Evolutionary conservation across 306 rosid genomes (phyloP), one percentile per base, ranked within the genome.

Genomic region (Castanea mollissima): DNA sequence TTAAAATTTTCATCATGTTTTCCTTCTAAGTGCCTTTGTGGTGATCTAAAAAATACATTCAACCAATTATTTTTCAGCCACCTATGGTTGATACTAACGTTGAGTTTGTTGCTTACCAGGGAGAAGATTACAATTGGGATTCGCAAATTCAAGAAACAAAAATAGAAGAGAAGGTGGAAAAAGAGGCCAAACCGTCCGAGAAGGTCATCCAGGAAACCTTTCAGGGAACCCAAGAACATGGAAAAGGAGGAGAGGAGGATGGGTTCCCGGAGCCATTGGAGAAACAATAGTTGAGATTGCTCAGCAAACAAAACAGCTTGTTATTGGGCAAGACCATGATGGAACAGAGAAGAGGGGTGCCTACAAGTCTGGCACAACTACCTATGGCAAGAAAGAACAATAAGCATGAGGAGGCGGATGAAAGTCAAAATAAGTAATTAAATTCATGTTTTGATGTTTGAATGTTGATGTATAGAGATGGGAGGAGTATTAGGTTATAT

Each of bases 241-340:
- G 20, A 0, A 52, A 71, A 75, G 85, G 23, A 23, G 54, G 71
- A 14, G 74, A 2, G 4, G 84, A 67, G 63, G 54, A 11, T 8
- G 89, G 5, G 78, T 87, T 18, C 32, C 89, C 21, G 85, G 78
- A 23, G 90, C 92, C 55, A 74, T 91, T 49, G 94, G 91, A 2
- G 98, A 91, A 67, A 88, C 97, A 3, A 74, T 88, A 38, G 54
- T 74, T 6, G 97, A 91, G 82, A 88, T 89, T 5, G 97, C 92
- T 0, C 68, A 90, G 79, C 82, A 91, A 52, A 85, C 92, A 0
- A 88, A 84, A 75, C 81, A 81, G 11, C 32, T 87, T 4, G 91
- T 84, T 64, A 77, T 82, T 44, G 97, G 94, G 72, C 87, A 82
- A 38, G 80, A 55, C 76, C 57, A 74, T 18, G 75, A 32, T 27